Conservation (phyloP, 257 asterid genomes). For the Primulina eburnea region DNA sequence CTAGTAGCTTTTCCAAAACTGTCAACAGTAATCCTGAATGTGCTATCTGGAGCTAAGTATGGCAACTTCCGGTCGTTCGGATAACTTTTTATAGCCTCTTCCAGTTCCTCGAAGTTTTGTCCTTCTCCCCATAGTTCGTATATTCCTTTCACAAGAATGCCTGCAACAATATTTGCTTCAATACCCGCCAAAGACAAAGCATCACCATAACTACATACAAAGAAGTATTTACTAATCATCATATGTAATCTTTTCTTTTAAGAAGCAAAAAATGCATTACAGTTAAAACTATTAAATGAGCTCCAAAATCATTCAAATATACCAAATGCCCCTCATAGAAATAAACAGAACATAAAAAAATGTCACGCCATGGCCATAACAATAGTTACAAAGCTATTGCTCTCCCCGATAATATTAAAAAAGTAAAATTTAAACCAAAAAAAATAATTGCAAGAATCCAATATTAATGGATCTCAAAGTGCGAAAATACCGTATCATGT, state of each 20-base stretch:
- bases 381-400: no score
- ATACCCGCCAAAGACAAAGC: not conserved
- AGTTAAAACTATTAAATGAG: not conserved
- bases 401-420: no score
- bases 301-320: not conserved
- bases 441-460: no score
- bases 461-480: no score
- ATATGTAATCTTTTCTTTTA: not conserved
- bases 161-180: conserved; percentile 42
- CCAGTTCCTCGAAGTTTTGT: conserved; percentile 69
- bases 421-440: no score
- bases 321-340: no score
- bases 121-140: conserved; percentile 99
- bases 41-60: conserved; percentile 58
- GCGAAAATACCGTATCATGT: no score
- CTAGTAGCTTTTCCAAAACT: conserved; percentile 83
- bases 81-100: conserved; percentile 58
- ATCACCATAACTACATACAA: not conserved
- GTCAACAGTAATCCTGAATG: conserved; percentile 77
- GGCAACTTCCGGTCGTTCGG: conserved; percentile 72
- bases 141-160: conserved; percentile 93
- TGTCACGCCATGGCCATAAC: no score
- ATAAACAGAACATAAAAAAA: no score
- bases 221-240: conserved; percentile 5
- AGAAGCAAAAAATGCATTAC: not conserved